These are phyloP conservation scores for rapeseed (Brassica napus) DNA, from an alignment of 345 rosid species.

Conservation along the genomic window Da-Ae NC_063452.1:315501-316000, in stretches of 20 bases:
- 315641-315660: neutral
- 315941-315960: constrained; percentile 73
- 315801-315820: neutral
- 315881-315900: constrained; percentile 89
- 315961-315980: constrained; percentile 75
- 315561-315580: too few species aligned
- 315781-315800: neutral
- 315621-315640: neutral
- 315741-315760: constrained; percentile 3
- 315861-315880: constrained; percentile 57
- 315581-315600: constrained; percentile 11
- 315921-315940: constrained; percentile 70
- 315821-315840: neutral
- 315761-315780: constrained; percentile 13
- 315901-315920: constrained; percentile 83
- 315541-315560: too few species aligned
- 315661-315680: neutral
- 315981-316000: constrained; percentile 56
- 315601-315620: neutral
- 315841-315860: constrained; percentile 24
- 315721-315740: neutral
- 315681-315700: neutral
- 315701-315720: neutral
- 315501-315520: too few species aligned
- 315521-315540: too few species aligned